These are phyloP conservation scores for Asterochloris sp. DNA, from an alignment of 139 green algal genomes.

Conservation along the genomic window DNA sequence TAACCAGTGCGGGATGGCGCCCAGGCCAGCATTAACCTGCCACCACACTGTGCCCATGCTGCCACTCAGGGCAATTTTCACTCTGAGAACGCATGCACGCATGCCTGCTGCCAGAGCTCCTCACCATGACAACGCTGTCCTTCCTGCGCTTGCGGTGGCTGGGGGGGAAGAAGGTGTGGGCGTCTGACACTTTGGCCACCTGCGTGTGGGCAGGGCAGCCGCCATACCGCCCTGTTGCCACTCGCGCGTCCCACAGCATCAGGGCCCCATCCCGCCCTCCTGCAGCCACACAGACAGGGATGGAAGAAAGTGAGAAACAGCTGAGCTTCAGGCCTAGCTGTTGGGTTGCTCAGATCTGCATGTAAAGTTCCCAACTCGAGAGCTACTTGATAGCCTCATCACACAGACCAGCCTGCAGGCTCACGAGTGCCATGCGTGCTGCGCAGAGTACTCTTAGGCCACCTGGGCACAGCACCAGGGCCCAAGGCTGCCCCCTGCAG, in stretches of 20 bases:
- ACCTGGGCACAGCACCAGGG: no score
- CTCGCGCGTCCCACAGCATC: constrained; percentile 66
- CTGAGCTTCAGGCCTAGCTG: not conserved
- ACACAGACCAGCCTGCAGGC: not conserved
- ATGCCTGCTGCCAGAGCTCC: no score
- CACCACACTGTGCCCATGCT: no score
- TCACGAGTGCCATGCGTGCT: not conserved
- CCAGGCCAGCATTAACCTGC: no score
- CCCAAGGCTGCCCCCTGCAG: no score
- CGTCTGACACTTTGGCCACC: no score
- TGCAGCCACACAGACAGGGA: constrained; percentile 14
- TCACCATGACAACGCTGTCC: no score
- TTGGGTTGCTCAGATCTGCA: not conserved
- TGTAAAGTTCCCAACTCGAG: not conserved
- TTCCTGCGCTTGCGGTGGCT: no score
- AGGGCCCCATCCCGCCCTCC: constrained; percentile 64
- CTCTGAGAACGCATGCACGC: no score
- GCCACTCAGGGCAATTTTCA: no score
- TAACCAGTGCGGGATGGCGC: no score
- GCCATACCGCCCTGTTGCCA: not conserved
- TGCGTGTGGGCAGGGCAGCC: not conserved
- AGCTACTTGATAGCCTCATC: not conserved
- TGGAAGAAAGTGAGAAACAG: not conserved
- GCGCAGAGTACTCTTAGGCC: not conserved
- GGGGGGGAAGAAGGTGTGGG: no score